Conservation (phyloP, 1,139 yeast species). For the Scheffersomyces titani region DNA sequence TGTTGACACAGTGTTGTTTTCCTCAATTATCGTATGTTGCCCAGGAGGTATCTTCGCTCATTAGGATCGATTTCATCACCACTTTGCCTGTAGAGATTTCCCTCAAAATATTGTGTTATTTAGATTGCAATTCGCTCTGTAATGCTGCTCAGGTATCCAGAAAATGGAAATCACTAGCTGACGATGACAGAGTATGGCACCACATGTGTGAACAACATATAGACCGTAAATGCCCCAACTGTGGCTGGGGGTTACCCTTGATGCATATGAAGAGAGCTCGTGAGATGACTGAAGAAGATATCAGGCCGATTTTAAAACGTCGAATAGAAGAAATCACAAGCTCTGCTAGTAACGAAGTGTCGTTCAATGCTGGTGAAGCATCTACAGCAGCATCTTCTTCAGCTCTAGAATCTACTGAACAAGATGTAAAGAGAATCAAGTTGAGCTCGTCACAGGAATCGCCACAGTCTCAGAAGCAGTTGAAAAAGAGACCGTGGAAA, state of each 20-base stretch:
- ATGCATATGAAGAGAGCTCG: conserved; percentile 80
- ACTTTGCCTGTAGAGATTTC: conserved; percentile 86
- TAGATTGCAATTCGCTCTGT: conserved; percentile 90
- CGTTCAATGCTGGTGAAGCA: conserved; percentile 6
- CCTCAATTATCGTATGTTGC: conserved; percentile 88
- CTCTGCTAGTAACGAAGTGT: conserved; percentile 3
- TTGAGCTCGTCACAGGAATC: not conserved
- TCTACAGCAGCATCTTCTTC: not conserved
- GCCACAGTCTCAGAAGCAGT: conserved; percentile 9
- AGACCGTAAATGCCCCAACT: conserved; percentile 93
- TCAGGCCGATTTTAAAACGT: conserved; percentile 25
- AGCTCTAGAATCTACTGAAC: not conserved
- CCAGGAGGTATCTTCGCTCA: conserved; percentile 73
- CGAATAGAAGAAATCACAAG: conserved; percentile 25
- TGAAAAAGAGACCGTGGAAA: conserved; percentile 80
- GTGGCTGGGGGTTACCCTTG: conserved; percentile 98
- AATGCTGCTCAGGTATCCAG: conserved; percentile 90
- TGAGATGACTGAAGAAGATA: conserved; percentile 40
- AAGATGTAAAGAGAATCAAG: conserved; percentile 8
- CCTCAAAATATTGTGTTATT: conserved; percentile 78
- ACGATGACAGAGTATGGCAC: conserved; percentile 97
- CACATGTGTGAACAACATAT: conserved; percentile 98
- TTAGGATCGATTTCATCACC: conserved; percentile 84
- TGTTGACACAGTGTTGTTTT: conserved; percentile 88
- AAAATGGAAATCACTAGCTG: conserved; percentile 86